phyloP scores from a whole-genome alignment of 345 rosid genomes.

The Linum trigynum region DNA sequence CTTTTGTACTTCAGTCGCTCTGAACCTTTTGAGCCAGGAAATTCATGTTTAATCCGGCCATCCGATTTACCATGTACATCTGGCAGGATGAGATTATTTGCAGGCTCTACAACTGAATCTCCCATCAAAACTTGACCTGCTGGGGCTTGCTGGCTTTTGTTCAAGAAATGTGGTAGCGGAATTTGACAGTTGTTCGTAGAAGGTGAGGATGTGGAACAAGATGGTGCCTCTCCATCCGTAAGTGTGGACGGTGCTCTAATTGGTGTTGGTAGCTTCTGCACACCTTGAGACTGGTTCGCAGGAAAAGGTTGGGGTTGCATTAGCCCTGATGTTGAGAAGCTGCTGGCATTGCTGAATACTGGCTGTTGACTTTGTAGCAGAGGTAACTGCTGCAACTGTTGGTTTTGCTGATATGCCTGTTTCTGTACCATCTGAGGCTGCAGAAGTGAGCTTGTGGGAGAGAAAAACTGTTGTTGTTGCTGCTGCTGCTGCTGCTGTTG shows the following conservation, averaged over 20 bases:
- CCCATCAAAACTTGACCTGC: constrained; percentile 29
- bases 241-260: constrained; percentile 56
- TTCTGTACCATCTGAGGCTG: constrained; percentile 69
- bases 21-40: constrained; percentile 41
- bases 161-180: constrained; percentile 52
- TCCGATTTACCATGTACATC: constrained; percentile 68
- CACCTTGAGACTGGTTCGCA: constrained; percentile 45
- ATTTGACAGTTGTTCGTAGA: constrained; percentile 80
- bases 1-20: constrained; percentile 59
- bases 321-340: constrained; percentile 44
- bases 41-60: constrained; percentile 43
- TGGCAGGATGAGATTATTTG: constrained; percentile 39
- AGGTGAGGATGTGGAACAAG: constrained; percentile 85
- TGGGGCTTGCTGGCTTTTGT: constrained; percentile 57
- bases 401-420: constrained; percentile 43
- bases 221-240: constrained; percentile 89
- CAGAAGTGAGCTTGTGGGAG: constrained; percentile 47
- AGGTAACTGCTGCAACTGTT: constrained; percentile 39
- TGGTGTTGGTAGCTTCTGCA: constrained; percentile 37
- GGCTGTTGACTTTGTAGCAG: constrained; percentile 54
- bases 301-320: constrained; percentile 51
- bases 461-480: constrained; percentile 56
- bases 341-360: constrained; percentile 37
- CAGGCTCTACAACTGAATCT: constrained; percentile 48
- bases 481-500: constrained; percentile 41